A percentile compares a stretch with the other conserved stretches of the same genome.
phyloP scores from a whole-genome alignment of 768 basidiomycete genomes.

The Thelephora ganbajun region DNA sequence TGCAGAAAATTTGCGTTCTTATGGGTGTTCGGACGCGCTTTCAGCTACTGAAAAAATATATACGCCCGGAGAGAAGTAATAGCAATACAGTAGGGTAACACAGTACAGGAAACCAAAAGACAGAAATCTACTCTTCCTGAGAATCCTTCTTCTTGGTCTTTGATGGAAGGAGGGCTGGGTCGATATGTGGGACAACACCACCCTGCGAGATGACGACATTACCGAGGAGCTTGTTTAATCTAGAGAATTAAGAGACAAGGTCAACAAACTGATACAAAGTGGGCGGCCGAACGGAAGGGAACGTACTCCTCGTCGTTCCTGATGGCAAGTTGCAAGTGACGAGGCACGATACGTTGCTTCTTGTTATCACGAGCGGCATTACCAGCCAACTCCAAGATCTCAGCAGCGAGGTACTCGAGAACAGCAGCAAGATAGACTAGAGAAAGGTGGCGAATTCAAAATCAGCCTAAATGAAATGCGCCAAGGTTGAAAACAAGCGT shows the following conservation, averaged over 20 bases:
- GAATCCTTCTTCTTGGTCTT: constrained; percentile 38
- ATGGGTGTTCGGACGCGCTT: too few species aligned
- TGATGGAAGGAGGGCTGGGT: constrained; percentile 35
- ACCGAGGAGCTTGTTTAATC: constrained; percentile 57
- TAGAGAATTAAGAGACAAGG: constrained; percentile 13
- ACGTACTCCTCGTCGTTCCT: constrained; percentile 83
- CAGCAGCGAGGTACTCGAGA: constrained; percentile 84
- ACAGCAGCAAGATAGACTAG: constrained; percentile 86
- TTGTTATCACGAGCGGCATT: constrained; percentile 85
- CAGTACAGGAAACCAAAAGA: constrained; percentile 9
- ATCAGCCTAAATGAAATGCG: neutral
- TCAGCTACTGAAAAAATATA: neutral
- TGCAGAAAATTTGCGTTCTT: too few species aligned
- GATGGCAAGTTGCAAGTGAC: constrained; percentile 90
- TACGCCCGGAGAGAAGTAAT: neutral
- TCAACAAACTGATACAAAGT: neutral
- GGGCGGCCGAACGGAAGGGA: neutral
- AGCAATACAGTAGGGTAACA: constrained; percentile 4
- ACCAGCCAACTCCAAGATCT: constrained; percentile 88
- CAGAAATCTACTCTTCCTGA: constrained; percentile 26
- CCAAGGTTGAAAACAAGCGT: constrained; percentile 6
- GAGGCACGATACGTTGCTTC: constrained; percentile 91
- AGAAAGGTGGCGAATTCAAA: neutral
- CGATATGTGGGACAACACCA: constrained; percentile 82
- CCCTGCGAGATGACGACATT: constrained; percentile 91